phyloP scores from a whole-genome alignment of 2,329 filamentous ascomycete species.

The Calonectria montana region DNA sequence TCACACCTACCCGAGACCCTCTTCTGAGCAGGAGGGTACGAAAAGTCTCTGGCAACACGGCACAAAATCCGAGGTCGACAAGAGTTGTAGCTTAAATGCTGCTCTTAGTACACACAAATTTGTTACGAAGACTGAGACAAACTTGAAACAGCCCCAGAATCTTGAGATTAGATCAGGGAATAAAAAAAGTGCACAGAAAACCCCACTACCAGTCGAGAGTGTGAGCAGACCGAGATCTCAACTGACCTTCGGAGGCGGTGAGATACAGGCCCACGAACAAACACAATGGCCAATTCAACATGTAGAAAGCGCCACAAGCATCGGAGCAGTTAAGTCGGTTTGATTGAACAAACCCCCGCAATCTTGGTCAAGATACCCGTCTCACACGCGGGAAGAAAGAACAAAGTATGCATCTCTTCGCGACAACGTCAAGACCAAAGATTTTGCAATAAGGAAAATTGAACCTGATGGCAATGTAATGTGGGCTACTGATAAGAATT shows the following conservation, averaged over 20 bases:
- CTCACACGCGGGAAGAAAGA: conserved; percentile 44
- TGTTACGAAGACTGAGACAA: not conserved
- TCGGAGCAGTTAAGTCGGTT: not conserved
- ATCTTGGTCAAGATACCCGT: conserved; percentile 51
- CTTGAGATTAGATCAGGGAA: not conserved
- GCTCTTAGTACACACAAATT: conserved; percentile 5
- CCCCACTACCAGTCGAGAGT: conserved; percentile 4
- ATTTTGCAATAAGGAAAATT: conserved; percentile 43
- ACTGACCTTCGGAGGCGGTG: conserved; percentile 27
- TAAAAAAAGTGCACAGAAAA: not conserved
- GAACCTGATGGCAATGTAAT: conserved; percentile 31
- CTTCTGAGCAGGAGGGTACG: conserved; percentile 33
- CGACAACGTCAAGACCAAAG: conserved; percentile 43
- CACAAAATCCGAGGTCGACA: conserved; percentile 38
- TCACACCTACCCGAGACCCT: conserved; percentile 22
- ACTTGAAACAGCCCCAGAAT: conserved; percentile 13
- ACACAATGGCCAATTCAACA: conserved; percentile 35
- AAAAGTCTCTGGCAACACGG: conserved; percentile 44
- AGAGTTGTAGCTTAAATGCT: conserved; percentile 27
- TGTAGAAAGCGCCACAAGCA: conserved; percentile 7
- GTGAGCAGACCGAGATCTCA: conserved; percentile 20
- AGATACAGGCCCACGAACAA: conserved; percentile 16
- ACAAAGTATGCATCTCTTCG: conserved; percentile 35
- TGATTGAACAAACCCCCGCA: conserved; percentile 36
- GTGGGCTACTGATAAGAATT: conserved; percentile 43